Conservation (phyloP, 306 rosid genomes). For the Rosa lucieae region DNA sequence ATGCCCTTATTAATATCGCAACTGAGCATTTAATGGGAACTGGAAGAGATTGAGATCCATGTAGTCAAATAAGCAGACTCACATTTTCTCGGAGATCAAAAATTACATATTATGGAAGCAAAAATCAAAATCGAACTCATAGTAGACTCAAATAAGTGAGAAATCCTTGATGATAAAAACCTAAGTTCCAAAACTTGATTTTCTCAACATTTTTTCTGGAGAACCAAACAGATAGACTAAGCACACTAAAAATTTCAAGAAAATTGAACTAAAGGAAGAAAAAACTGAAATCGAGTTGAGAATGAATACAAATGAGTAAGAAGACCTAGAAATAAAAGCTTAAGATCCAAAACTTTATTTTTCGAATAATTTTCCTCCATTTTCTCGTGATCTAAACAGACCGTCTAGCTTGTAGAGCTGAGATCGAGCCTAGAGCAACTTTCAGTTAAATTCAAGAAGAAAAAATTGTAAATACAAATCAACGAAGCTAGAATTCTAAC, state of each 20-base stretch:
- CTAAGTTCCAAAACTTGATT: no score
- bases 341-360: constrained; percentile 3
- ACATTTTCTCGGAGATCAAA: background rate
- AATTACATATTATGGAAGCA: background rate
- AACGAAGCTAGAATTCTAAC: background rate
- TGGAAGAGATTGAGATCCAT: background rate
- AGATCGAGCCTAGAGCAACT: background rate
- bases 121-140: background rate
- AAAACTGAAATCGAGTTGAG: background rate
- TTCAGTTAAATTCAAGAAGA: background rate
- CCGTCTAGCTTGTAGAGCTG: background rate
- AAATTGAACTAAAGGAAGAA: background rate
- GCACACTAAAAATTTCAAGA: background rate
- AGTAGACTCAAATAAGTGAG: background rate
- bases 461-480: background rate
- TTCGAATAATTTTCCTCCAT: constrained; percentile 5
- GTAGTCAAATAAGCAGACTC: background rate
- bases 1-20: background rate
- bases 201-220: background rate
- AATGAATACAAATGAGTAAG: background rate
- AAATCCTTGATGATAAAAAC: no score
- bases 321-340: background rate
- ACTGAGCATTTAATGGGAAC: background rate
- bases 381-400: constrained; percentile 28
- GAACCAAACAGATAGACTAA: background rate